Percentiles rank a stretch among this genome's conserved stretches.
These are phyloP conservation scores for Schizochytrium sp. DNA, from an alignment of 108 stramenopile genomes.

Conservation along the genomic window DNA sequence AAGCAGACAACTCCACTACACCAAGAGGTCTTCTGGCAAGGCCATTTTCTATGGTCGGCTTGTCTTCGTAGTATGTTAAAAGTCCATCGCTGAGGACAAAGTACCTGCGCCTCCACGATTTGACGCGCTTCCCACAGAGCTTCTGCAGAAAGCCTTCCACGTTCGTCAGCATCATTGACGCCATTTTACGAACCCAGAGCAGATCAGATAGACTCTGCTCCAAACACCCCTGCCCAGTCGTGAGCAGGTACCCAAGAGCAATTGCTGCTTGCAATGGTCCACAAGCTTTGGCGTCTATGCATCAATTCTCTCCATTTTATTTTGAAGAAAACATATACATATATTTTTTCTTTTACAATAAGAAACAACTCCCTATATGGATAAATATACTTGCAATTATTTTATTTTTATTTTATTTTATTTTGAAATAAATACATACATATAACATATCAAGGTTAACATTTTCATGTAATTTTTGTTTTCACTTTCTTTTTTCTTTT, in stretches of 20 bases:
- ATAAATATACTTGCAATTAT: too few relatives aligned
- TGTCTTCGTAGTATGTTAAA: constrained; percentile 52
- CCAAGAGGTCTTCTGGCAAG: neutral
- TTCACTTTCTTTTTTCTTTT: too few relatives aligned
- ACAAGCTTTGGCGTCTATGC: too few relatives aligned
- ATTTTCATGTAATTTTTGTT: too few relatives aligned
- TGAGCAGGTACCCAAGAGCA: neutral
- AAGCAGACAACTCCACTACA: neutral
- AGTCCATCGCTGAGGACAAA: constrained; percentile 11
- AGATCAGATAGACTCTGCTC: neutral
- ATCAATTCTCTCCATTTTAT: too few relatives aligned
- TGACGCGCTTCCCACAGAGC: neutral
- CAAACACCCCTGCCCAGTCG: neutral
- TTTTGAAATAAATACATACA: too few relatives aligned
- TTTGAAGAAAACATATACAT: too few relatives aligned
- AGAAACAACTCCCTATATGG: too few relatives aligned
- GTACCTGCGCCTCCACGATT: constrained; percentile 31
- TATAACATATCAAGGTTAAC: too few relatives aligned
- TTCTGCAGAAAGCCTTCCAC: constrained; percentile 58
- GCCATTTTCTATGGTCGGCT: neutral
- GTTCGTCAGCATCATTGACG: neutral
- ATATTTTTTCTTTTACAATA: too few relatives aligned
- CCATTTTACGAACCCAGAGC: neutral
- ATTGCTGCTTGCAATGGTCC: too few relatives aligned
- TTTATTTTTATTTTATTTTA: too few relatives aligned